Base-by-base conservation (phyloP, 805 yeast species). In the Saturnispora hagleri region DNA sequence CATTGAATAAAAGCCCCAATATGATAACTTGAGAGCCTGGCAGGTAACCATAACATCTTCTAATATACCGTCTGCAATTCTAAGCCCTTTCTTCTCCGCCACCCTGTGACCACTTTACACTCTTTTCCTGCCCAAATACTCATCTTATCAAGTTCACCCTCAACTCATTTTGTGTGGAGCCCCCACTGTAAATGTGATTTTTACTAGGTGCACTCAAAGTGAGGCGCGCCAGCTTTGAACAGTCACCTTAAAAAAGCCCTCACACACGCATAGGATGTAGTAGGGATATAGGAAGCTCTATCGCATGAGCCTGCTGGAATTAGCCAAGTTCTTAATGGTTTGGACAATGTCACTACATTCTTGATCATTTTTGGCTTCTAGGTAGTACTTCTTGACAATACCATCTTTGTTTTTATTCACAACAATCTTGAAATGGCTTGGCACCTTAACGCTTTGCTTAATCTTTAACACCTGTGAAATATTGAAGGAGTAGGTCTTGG, bases 401-500 rank as follows among this genome's bases (percentile, higher is more conserved):
- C 76, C 75, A 34, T 60, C 62, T 15, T 34, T 43, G 0, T 80
- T 70, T 59, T 86, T 86, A 65, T 76, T 74, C 6, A 89, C 82
- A 15, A 87, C 82, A 7, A 91, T 80, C 64, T 90, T 90, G 70
- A 91, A 88, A 59, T 87, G 85, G 15, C 77, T 76, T 0, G 91
- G 89, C 20, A 83, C 79, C 59, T 88, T 85, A 38, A 77, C 73
- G 48, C 89, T 84, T 62, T 84, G 93, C 61, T 89, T 89, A 55
- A 87, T 76, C 52, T 81, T 79, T 17, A 80, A 65, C 24, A 91
- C 80, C 61, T 87, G 95, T 18, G 86, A 79, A 9, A 89, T 80
- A 61, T 89, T 95, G 65, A 91, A 88, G 0, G 95, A 84, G 15
- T 89, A 81, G 0, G 96, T 90, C 62, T 90, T 90, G 58, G 85